Evolutionary conservation across 139 green algal genomes (phyloP).

Genomic region (Raphidocelis subcapitata): DNA sequence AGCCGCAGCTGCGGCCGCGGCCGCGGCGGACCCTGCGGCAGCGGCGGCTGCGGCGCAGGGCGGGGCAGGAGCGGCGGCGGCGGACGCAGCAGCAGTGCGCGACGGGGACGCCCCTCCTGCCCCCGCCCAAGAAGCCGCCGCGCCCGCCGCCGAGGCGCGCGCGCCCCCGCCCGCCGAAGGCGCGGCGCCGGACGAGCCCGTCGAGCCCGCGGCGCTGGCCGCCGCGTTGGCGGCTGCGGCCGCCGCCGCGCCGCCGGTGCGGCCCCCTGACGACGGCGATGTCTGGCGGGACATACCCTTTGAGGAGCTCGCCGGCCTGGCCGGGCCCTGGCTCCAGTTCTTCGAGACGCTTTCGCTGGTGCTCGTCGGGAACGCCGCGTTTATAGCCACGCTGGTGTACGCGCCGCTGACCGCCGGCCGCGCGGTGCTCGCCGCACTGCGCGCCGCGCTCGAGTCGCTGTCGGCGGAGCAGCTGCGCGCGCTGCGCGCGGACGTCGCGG

Average conservation of each 20-base stretch:
- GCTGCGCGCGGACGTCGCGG: too few relatives aligned
- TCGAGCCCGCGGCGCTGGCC: background rate
- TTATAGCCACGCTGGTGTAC: conserved; percentile 11
- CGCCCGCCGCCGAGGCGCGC: too few relatives aligned
- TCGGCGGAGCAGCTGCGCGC: background rate
- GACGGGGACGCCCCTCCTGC: background rate
- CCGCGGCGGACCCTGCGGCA: too few relatives aligned
- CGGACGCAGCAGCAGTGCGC: background rate
- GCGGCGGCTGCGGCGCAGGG: too few relatives aligned
- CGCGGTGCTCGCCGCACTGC: conserved; percentile 5
- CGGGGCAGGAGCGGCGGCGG: background rate
- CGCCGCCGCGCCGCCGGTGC: background rate
- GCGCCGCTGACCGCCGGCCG: conserved; percentile 18
- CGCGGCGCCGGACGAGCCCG: too few relatives aligned
- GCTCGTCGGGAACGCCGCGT: conserved; percentile 22
- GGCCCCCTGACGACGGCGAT: conserved; percentile 3
- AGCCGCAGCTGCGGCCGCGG: too few relatives aligned
- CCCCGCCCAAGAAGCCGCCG: too few relatives aligned
- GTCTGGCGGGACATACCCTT: conserved; percentile 50
- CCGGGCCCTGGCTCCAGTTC: conserved; percentile 27
- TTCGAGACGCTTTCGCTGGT: conserved; percentile 24
- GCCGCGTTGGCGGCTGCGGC: background rate
- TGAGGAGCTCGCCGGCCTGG: conserved; percentile 60
- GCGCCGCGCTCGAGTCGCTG: background rate
- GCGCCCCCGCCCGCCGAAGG: too few relatives aligned